A percentile compares a stretch with the other conserved stretches of the same genome.
phyloP scores from a whole-genome alignment of 257 asterid genomes.

The Capsicum chinense region DNA sequence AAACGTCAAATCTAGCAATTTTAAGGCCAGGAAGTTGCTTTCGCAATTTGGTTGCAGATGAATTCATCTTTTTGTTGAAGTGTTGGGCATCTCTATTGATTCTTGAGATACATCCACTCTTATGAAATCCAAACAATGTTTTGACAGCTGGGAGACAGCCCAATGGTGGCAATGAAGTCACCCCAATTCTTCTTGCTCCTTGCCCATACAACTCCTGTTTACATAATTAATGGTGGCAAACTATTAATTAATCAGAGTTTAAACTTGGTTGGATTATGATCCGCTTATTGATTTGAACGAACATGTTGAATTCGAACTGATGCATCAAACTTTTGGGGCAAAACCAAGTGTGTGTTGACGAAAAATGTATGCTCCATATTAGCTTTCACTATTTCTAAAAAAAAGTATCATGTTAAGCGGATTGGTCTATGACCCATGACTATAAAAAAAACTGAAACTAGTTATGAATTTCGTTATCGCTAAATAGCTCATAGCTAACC shows the following conservation, averaged over 20 bases:
- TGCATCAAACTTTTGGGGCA: not conserved
- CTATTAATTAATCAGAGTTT: not conserved
- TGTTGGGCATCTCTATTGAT: conserved; percentile 74
- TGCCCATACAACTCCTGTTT: conserved; percentile 61
- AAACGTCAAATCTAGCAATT: conserved; percentile 75
- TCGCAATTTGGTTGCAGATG: conserved; percentile 68
- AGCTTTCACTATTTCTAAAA: no score
- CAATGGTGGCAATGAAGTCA: conserved; percentile 84
- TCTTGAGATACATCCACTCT: conserved; percentile 69
- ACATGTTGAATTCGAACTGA: no score
- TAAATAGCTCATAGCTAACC: not conserved
- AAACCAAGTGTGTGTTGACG: not conserved
- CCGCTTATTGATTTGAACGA: no score
- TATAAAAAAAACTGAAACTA: not conserved
- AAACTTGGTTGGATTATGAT: no score
- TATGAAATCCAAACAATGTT: conserved; percentile 73
- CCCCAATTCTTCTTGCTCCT: conserved; percentile 94
- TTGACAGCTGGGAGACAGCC: conserved; percentile 89
- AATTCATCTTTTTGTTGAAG: conserved; percentile 72
- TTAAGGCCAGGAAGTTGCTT: conserved; percentile 73
- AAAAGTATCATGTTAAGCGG: no score
- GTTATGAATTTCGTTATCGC: not conserved
- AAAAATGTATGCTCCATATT: no score
- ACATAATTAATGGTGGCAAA: not conserved
- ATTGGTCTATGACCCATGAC: no score